A percentile compares a stretch with the other conserved stretches of the same genome.
Conservation (phyloP, 2,329 filamentous ascomycete genomes). For the Trichoderma atroviride region DNA sequence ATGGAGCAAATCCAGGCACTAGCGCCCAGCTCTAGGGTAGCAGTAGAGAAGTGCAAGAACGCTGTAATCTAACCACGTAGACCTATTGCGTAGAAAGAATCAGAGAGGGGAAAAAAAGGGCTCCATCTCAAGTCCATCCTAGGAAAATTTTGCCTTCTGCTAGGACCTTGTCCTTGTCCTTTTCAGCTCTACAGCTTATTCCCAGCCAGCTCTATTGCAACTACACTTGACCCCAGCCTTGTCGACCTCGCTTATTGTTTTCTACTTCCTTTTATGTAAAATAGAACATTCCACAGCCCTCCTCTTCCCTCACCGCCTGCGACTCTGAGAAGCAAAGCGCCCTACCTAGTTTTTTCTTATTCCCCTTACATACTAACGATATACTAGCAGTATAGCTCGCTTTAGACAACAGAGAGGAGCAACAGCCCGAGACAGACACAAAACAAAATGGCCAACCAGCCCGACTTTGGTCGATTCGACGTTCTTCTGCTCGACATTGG, state of each 20-base stretch:
- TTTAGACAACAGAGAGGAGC: neutral
- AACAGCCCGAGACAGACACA: neutral
- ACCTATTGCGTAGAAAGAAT: neutral
- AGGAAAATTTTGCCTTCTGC: constrained; percentile 16
- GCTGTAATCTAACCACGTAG: neutral
- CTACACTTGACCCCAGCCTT: neutral
- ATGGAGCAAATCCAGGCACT: constrained; percentile 17
- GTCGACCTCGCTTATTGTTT: neutral
- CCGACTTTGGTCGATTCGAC: constrained; percentile 37
- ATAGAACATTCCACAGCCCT: constrained; percentile 14
- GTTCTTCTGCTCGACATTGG: constrained; percentile 44
- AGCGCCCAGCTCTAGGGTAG: constrained; percentile 18
- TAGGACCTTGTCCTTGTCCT: neutral
- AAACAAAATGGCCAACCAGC: constrained; percentile 26
- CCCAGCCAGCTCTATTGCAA: neutral
- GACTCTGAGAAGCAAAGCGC: neutral
- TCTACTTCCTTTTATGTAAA: neutral
- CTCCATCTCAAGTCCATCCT: neutral
- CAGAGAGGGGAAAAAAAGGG: neutral
- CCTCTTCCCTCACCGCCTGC: constrained; percentile 15
- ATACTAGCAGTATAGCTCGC: neutral
- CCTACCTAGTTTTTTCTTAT: neutral
- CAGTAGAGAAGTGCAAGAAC: neutral
- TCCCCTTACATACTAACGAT: neutral
- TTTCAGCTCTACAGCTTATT: neutral